Percentiles rank a stretch among this genome's conserved stretches.
Evolutionary conservation across 1,139 yeast genomes (phyloP).

Genomic region (Eremothecium cymbalariae): DNA sequence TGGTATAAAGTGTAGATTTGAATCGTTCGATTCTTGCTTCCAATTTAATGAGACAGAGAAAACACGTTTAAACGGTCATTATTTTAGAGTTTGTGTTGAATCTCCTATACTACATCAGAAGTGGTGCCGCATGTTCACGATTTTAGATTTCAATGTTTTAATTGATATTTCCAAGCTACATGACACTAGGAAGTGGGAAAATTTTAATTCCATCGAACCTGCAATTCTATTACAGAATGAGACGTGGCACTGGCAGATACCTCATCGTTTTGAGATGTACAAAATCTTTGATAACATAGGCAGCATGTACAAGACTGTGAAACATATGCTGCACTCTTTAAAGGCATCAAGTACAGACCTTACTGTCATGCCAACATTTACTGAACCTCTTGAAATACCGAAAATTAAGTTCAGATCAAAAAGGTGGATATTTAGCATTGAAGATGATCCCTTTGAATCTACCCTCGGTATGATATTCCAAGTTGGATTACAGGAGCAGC

Average conservation of each 20-base stretch:
- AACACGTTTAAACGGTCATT: slow-evolving; percentile 28
- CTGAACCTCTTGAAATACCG: slow-evolving; percentile 41
- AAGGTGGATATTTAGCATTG: slow-evolving; percentile 44
- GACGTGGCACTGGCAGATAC: slow-evolving; percentile 35
- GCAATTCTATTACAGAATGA: slow-evolving; percentile 33
- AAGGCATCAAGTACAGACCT: slow-evolving; percentile 34
- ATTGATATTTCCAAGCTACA: slow-evolving; percentile 27
- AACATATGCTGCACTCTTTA: slow-evolving; percentile 45
- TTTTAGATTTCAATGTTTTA: slow-evolving; percentile 33
- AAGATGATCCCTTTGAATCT: slow-evolving; percentile 86
- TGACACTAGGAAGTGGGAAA: slow-evolving; percentile 21
- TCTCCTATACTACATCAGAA: slow-evolving; percentile 42
- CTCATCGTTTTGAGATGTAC: slow-evolving; percentile 49
- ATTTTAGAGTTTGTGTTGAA: slow-evolving; percentile 44
- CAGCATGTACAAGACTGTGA: slow-evolving; percentile 45
- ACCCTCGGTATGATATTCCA: slow-evolving; percentile 69
- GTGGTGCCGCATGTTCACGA: slow-evolving; percentile 45
- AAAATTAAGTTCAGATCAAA: slow-evolving; percentile 40
- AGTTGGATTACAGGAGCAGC: slow-evolving; percentile 66
- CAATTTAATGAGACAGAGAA: slow-evolving; percentile 15
- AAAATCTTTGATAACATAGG: slow-evolving; percentile 55
- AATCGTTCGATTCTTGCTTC: slow-evolving; percentile 32
- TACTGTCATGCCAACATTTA: slow-evolving; percentile 34
- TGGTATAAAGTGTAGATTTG: slow-evolving; percentile 43
- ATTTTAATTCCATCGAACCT: slow-evolving; percentile 34